These are phyloP conservation scores for Pseudogymnoascus sp. DNA, from an alignment of 2,329 filamentous ascomycete genomes.

Conservation along the genomic window DNA sequence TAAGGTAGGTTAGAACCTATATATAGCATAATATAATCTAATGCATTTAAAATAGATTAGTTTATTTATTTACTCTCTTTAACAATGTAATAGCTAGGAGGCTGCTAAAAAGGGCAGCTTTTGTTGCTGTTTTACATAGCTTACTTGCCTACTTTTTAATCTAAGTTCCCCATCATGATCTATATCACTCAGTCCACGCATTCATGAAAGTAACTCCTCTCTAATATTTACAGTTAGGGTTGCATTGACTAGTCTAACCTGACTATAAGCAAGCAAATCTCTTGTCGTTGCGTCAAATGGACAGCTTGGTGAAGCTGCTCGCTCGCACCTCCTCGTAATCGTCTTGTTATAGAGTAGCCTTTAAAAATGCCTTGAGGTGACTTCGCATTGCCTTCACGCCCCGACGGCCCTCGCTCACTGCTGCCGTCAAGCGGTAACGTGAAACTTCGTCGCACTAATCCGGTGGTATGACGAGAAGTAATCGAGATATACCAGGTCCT, in stretches of 20 bases:
- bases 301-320: no score
- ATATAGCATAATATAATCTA: background rate
- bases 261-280: background rate
- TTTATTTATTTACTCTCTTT: no score
- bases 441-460: conserved; percentile 19
- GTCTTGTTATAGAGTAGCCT: no score
- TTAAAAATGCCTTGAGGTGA: no score
- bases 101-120: no score
- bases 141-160: background rate
- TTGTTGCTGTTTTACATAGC: no score
- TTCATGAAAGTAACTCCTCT: background rate
- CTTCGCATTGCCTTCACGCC: no score
- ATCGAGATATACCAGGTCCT: conserved; percentile 27
- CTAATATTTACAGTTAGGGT: background rate
- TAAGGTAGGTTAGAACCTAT: background rate
- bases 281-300: no score
- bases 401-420: background rate
- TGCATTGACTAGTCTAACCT: background rate
- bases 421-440: conserved; percentile 16
- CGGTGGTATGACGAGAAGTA: conserved; percentile 26
- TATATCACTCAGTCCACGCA: background rate
- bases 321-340: no score
- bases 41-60: no score
- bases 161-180: background rate
- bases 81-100: no score